phyloP scores from a whole-genome alignment of 192 early-diverging fungal species.

The Rhizophagus sp. region DNA sequence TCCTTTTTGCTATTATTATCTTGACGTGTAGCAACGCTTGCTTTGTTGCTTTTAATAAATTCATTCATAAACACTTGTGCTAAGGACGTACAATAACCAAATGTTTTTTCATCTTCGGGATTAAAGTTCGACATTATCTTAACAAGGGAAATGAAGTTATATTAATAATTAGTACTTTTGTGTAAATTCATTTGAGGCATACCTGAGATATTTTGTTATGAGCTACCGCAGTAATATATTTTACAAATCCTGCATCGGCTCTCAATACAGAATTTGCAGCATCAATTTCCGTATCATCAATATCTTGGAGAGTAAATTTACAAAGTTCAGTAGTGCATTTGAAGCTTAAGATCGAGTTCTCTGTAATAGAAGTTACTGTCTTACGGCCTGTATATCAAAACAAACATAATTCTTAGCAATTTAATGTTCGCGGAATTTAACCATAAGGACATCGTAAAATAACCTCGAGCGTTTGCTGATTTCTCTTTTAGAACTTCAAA shows the following conservation, averaged over 20 bases:
- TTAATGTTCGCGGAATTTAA: background rate
- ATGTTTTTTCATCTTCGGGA: constrained; percentile 4
- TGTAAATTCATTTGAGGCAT: background rate
- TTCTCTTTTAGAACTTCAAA: constrained; percentile 49
- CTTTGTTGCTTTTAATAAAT: constrained; percentile 32
- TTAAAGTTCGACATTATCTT: constrained; percentile 16
- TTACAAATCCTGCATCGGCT: constrained; percentile 48
- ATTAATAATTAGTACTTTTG: background rate
- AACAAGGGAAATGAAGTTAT: background rate
- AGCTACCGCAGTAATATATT: constrained; percentile 45
- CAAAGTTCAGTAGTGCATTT: constrained; percentile 39
- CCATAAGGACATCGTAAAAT: background rate
- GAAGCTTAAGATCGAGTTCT: constrained; percentile 30
- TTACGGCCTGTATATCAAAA: constrained; percentile 35
- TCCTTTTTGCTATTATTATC: constrained; percentile 19
- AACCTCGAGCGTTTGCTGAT: constrained; percentile 45
- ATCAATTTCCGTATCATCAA: background rate
- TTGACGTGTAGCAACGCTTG: background rate
- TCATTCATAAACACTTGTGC: constrained; percentile 31
- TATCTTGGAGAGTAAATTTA: constrained; percentile 41
- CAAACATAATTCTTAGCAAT: background rate
- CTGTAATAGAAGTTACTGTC: background rate
- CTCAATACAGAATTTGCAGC: constrained; percentile 34
- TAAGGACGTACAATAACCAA: constrained; percentile 27
- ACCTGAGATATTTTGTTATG: constrained; percentile 40